These are phyloP conservation scores for Verticillium tricorpus DNA, from an alignment of 2,329 filamentous ascomycete genomes.

Conservation along the genomic window DNA sequence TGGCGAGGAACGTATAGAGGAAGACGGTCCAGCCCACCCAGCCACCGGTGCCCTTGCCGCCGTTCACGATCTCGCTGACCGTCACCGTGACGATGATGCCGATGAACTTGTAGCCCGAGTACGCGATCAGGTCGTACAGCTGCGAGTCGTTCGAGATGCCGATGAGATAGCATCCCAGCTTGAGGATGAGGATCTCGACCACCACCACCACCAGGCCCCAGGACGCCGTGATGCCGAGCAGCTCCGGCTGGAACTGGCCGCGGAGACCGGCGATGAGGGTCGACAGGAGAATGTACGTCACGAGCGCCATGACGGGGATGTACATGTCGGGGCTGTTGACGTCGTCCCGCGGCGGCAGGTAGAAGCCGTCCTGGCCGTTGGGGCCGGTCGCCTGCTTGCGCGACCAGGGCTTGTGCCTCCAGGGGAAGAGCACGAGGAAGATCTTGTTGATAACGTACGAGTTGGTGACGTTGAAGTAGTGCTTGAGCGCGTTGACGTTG, in stretches of 20 bases:
- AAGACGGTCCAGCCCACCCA: constrained; percentile 90
- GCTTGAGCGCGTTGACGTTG: constrained; percentile 88
- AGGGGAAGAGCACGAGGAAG: constrained; percentile 90
- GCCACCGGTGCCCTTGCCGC: constrained; percentile 76
- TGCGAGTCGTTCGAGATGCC: constrained; percentile 93
- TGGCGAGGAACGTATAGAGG: constrained; percentile 85
- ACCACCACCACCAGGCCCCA: constrained; percentile 78
- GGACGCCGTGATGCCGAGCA: constrained; percentile 84
- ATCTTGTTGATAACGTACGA: constrained; percentile 93
- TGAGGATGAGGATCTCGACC: constrained; percentile 84
- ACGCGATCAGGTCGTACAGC: constrained; percentile 88
- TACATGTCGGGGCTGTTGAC: constrained; percentile 99
- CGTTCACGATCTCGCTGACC: constrained; percentile 71
- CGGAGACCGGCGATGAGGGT: constrained; percentile 85
- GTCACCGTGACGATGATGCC: constrained; percentile 90
- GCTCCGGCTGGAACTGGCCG: constrained; percentile 88
- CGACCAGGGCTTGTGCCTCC: constrained; percentile 96
- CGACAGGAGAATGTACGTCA: constrained; percentile 94
- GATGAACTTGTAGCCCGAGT: constrained; percentile 98
- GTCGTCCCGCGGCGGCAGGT: constrained; percentile 88
- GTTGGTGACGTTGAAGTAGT: constrained; percentile 99
- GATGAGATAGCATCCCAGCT: constrained; percentile 88
- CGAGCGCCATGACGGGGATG: constrained; percentile 95
- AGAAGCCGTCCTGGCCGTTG: constrained; percentile 68
- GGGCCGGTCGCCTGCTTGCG: constrained; percentile 75